A percentile compares a stretch with the other conserved stretches of the same genome.
These are phyloP conservation scores for Spathaspora girioi DNA, from an alignment of 805 yeast genomes.

Conservation along the genomic window DNA sequence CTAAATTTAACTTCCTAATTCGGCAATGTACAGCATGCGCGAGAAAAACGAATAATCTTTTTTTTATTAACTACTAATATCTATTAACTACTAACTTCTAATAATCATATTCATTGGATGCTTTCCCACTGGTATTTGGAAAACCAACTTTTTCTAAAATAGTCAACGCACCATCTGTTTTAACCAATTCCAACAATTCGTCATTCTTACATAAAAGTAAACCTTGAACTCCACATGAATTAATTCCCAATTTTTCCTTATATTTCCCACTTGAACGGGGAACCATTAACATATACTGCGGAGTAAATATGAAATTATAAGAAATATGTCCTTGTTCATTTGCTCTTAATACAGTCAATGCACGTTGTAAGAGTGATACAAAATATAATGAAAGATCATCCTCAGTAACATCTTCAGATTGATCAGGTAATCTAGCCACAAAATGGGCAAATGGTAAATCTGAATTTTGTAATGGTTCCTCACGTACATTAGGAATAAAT, in stretches of 20 bases:
- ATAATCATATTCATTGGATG: conserved; percentile 65
- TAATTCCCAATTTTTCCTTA: conserved; percentile 55
- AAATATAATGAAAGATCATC: conserved; percentile 66
- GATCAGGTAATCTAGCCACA: conserved; percentile 55
- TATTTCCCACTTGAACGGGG: conserved; percentile 67
- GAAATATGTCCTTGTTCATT: conserved; percentile 46
- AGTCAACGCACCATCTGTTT: conserved; percentile 44
- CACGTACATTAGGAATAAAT: conserved; percentile 48
- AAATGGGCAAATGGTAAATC: conserved; percentile 78
- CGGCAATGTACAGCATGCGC: conserved; percentile 11
- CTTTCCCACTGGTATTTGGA: conserved; percentile 53
- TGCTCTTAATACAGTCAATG: conserved; percentile 63
- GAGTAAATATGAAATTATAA: conserved; percentile 79
- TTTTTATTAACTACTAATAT: not conserved
- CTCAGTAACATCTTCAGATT: conserved; percentile 37
- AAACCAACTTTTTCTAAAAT: conserved; percentile 67
- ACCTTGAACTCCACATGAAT: conserved; percentile 80
- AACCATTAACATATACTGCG: conserved; percentile 79
- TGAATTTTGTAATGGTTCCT: conserved; percentile 60
- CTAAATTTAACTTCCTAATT: conserved; percentile 20
- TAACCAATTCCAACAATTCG: conserved; percentile 46
- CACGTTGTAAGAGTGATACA: conserved; percentile 67
- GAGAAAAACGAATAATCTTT: not conserved
- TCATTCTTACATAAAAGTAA: conserved; percentile 70
- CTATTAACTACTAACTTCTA: conserved; percentile 16